Evolutionary conservation across 2,329 filamentous ascomycete genomes (phyloP), one percentile per base, ranked within the genome.

Genomic region (Cladosporium austrohemisphaericum): DNA sequence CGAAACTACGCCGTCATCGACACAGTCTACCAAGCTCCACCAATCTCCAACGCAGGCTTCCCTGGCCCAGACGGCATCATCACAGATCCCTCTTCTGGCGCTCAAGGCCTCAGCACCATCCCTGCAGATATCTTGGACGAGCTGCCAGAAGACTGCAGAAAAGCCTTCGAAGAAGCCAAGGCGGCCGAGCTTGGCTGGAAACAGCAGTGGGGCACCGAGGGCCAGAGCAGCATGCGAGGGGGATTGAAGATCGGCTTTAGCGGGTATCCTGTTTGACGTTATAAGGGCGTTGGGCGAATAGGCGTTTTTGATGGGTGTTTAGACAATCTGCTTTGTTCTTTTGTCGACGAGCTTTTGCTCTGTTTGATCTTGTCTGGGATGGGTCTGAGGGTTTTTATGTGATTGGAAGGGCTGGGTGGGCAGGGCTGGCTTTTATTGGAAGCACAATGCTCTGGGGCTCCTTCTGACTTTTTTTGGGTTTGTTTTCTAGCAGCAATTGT

Each of bases 141-240:
- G 51, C 73, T 91, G 51, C 85, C 85, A 1, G 68, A 77, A 1
- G 83, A 88, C 55, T 93, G 88, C 65, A 79, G 85, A 29, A 71
- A 75, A 29, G 85, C 87, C 0, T 90, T 95, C 54, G 75, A 89
- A 43, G 73, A 78, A 46, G 84, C 88, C 3, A 72, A 83, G 44
- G 70, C 71, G 9, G 75, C 77, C 48, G 88, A 95, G 67, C 67
- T 70, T 52, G 70, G 77, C 47, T 97, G 90, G 87, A 87, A 87
- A 65, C 73, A 69, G 25, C 78, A 76, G 55, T 95, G 90, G 88
- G 79, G 79, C 13, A 76, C 79, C 4, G 91, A 96, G 69, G 74
- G 67, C 28, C 68, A 76, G 8, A 79, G 80, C 61, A 76, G 75
- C 26, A 62, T 66, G 22, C 63, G 76, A 43, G 68, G 65, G 19